Percentiles rank a stretch among this genome's conserved stretches.
Evolutionary conservation across 495 filamentous ascomycete genomes (phyloP).

Genomic region (Penicilliopsis zonata): DNA sequence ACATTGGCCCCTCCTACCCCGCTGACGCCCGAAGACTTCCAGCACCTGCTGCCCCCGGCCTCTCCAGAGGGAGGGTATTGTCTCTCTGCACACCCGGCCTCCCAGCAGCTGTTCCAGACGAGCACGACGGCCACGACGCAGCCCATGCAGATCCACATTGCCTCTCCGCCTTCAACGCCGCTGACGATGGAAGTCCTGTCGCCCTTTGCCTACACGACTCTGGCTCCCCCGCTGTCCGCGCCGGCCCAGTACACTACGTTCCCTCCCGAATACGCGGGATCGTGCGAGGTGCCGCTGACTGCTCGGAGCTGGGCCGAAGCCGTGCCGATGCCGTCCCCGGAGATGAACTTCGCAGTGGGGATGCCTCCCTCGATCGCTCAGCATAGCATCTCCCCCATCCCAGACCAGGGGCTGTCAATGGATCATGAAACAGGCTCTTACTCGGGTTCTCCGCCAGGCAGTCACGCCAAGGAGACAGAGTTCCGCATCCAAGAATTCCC

Average conservation of each 20-base stretch:
- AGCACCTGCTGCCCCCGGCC: slow-evolving; percentile 28
- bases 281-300: slow-evolving; percentile 19
- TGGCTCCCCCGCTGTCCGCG: slow-evolving; percentile 32
- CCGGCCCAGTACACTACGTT: slow-evolving; percentile 32
- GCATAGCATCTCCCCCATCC: slow-evolving; percentile 23
- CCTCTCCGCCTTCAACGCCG: slow-evolving; percentile 35
- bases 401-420: slow-evolving; percentile 16
- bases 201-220: slow-evolving; percentile 25
- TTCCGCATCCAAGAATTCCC: slow-evolving; percentile 34
- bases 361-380: too few relatives aligned
- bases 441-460: slow-evolving; percentile 13
- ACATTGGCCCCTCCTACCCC: slow-evolving; percentile 35
- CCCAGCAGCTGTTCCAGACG: slow-evolving; percentile 28
- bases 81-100: slow-evolving; percentile 25
- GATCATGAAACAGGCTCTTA: slow-evolving; percentile 18
- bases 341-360: slow-evolving; percentile 18
- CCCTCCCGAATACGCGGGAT: slow-evolving; percentile 25
- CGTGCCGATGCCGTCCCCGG: slow-evolving; percentile 28
- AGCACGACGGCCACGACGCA: slow-evolving; percentile 31
- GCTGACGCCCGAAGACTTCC: slow-evolving; percentile 33
- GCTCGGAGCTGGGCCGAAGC: slow-evolving; percentile 31
- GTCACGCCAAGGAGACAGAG: slow-evolving; percentile 18
- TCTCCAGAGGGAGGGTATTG: slow-evolving; percentile 28
- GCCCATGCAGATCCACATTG: slow-evolving; percentile 34
- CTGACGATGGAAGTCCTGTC: slow-evolving; percentile 26